Conservation (phyloP, 257 asterid species). For the Solanum clarkiae region DNA sequence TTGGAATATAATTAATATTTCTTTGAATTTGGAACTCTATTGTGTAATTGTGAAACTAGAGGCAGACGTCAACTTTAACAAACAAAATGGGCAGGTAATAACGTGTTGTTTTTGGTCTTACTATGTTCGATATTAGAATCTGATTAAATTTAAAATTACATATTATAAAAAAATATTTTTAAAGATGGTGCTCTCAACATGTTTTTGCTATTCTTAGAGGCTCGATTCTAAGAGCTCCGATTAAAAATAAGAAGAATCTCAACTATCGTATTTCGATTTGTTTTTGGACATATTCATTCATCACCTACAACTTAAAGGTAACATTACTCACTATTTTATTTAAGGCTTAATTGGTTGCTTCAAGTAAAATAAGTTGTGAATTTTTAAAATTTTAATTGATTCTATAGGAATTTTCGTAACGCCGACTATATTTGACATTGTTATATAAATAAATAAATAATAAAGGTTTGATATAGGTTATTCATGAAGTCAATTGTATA, state of each 20-base stretch:
- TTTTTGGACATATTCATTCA: background rate
- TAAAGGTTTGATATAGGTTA: too few relatives aligned
- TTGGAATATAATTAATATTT: background rate
- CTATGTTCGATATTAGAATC: background rate
- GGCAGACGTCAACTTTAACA: background rate
- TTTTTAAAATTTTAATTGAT: background rate
- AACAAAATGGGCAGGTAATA: background rate
- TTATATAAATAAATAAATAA: too few relatives aligned
- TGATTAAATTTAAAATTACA: background rate
- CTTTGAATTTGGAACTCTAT: background rate
- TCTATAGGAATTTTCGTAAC: background rate
- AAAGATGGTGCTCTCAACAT: accelerated
- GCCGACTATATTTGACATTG: background rate
- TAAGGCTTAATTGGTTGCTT: background rate
- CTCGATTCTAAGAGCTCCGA: accelerated
- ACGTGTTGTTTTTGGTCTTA: background rate
- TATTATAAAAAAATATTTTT: accelerated
- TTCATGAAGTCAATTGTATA: too few relatives aligned
- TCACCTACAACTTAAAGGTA: background rate
- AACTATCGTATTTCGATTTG: background rate
- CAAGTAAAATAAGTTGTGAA: background rate
- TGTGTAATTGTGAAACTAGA: background rate
- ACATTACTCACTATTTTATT: background rate
- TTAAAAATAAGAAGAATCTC: background rate
- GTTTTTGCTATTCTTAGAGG: background rate